Evolutionary conservation across 768 basidiomycete species (phyloP).

Genomic region (Pleurotus ostreatus): DNA sequence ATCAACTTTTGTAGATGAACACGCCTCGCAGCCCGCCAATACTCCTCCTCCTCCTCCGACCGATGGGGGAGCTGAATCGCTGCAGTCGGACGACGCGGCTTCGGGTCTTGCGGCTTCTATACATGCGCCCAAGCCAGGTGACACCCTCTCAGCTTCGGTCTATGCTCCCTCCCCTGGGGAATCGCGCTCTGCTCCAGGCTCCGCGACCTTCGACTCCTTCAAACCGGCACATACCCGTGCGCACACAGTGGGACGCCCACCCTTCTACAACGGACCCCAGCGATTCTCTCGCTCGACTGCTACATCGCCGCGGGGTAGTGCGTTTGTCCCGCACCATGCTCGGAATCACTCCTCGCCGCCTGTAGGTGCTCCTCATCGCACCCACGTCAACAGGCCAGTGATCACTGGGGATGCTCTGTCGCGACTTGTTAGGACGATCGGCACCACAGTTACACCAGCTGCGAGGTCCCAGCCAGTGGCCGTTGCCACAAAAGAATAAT

Average conservation of each 20-base stretch:
- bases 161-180: constrained; percentile 45
- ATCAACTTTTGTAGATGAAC: constrained; percentile 8
- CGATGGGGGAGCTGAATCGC: too few species aligned
- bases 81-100: too few species aligned
- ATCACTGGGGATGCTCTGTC: constrained; percentile 72
- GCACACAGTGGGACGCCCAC: constrained; percentile 49
- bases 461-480: constrained; percentile 19
- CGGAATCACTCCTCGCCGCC: constrained; percentile 70
- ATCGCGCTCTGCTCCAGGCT: constrained; percentile 30
- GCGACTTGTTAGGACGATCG: constrained; percentile 59
- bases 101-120: constrained; percentile 47
- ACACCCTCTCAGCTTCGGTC: constrained; percentile 39
- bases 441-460: constrained; percentile 23
- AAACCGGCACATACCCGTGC: constrained; percentile 46
- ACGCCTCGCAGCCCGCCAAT: not conserved
- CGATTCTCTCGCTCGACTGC: constrained; percentile 40
- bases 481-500: constrained; percentile 21
- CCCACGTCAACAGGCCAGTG: constrained; percentile 56
- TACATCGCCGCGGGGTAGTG: constrained; percentile 36
- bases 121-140: constrained; percentile 45
- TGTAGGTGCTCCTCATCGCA: constrained; percentile 33
- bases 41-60: too few species aligned
- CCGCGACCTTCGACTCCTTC: constrained; percentile 21
- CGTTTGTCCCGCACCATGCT: constrained; percentile 36
- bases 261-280: constrained; percentile 24